Percentiles rank a stretch among this genome's conserved stretches.
Conservation (phyloP, 179 eudicot species). For the Sideroxylon spinosum region DNA sequence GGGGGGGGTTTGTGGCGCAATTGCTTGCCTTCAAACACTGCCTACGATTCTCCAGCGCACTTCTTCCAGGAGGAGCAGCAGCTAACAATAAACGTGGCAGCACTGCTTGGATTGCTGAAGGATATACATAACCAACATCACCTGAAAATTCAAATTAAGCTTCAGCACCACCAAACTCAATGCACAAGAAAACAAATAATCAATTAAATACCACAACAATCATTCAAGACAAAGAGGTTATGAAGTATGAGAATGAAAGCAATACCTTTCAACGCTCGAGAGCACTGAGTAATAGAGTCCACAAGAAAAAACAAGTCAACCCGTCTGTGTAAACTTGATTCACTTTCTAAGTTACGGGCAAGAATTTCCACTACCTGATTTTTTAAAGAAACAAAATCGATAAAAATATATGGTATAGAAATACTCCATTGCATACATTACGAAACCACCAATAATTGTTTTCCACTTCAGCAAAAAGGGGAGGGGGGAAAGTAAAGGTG, state of each 20-base stretch:
- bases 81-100: conserved; percentile 75
- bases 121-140: conserved; percentile 58
- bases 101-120: conserved; percentile 65
- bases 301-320: conserved; percentile 95
- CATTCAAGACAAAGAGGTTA: not conserved
- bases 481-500: too few species aligned
- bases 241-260: not conserved
- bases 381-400: not conserved
- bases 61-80: conserved; percentile 96
- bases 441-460: too few species aligned
- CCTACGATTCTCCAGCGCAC: conserved; percentile 77
- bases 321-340: conserved; percentile 57
- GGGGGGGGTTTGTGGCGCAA: too few species aligned
- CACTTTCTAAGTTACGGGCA: conserved; percentile 69
- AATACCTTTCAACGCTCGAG: conserved; percentile 71
- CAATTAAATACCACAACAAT: too few species aligned
- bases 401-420: too few species aligned
- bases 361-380: conserved; percentile 78
- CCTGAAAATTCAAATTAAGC: conserved; percentile 32
- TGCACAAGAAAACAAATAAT: too few species aligned
- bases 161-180: conserved; percentile 3
- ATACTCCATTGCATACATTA: too few species aligned
- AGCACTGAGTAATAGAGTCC: conserved; percentile 85
- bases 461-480: too few species aligned
- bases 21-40: conserved; percentile 82